These are phyloP conservation scores for Coriolopsis trogii DNA, from an alignment of 1,284 basidiomycete genomes.

Conservation along the genomic window DNA sequence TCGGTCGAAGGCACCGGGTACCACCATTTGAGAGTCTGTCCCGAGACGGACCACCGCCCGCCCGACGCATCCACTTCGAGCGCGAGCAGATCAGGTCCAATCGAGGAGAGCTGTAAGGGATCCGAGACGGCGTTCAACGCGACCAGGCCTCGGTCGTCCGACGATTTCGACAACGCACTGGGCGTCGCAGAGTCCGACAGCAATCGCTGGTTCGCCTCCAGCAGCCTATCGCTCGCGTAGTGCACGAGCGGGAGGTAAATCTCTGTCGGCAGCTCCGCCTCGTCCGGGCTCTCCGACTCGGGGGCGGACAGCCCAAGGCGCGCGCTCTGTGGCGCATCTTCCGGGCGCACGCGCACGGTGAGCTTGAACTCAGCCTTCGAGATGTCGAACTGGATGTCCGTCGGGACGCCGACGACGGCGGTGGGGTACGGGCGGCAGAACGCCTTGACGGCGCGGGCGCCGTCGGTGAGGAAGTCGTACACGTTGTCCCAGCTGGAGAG, in stretches of 20 bases:
- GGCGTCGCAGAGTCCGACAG: constrained; percentile 32
- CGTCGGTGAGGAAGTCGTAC: constrained; percentile 77
- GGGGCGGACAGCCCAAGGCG: constrained; percentile 19
- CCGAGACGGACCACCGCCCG: constrained; percentile 71
- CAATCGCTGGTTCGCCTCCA: too few species aligned
- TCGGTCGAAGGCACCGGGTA: constrained; percentile 67
- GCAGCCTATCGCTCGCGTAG: constrained; percentile 61
- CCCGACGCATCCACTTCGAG: constrained; percentile 59
- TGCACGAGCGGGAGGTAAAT: constrained; percentile 91
- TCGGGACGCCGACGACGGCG: constrained; percentile 70
- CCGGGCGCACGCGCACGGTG: constrained; percentile 58
- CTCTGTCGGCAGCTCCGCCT: constrained; percentile 67
- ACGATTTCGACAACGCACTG: constrained; percentile 17
- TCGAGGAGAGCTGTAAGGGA: constrained; percentile 9
- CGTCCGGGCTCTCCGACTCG: constrained; percentile 29
- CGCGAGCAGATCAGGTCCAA: constrained; percentile 32
- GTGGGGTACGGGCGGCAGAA: constrained; percentile 84
- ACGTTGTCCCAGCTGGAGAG: constrained; percentile 44
- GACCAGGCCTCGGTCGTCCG: constrained; percentile 17
- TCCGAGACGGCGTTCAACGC: background rate
- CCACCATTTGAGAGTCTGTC: constrained; percentile 84
- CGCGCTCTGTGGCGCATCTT: constrained; percentile 43
- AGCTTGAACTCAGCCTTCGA: constrained; percentile 70
- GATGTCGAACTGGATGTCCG: constrained; percentile 79
- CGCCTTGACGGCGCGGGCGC: constrained; percentile 80